Evolutionary conservation across 2,329 filamentous ascomycete genomes (phyloP).

Genomic region (Elsinoe australis): DNA sequence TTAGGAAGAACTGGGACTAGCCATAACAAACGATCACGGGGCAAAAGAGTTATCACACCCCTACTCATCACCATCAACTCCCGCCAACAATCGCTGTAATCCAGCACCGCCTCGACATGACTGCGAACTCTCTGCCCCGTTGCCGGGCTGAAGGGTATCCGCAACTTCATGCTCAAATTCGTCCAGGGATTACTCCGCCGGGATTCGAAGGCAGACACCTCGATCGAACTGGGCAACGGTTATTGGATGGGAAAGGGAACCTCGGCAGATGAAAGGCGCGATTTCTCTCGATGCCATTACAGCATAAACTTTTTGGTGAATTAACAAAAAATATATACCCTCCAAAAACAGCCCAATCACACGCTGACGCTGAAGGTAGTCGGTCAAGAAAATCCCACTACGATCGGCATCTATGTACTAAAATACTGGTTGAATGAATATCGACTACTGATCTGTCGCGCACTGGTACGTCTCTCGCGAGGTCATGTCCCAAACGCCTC

Average conservation of each 20-base stretch:
- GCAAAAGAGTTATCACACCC: constrained; percentile 15
- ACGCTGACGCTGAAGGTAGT: too few relatives aligned
- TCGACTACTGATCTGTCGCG: constrained; percentile 1
- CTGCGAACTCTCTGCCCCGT: constrained; percentile 13
- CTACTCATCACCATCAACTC: constrained; percentile 5
- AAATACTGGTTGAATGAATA: too few relatives aligned
- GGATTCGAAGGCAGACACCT: constrained; percentile 17
- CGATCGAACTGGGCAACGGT: constrained; percentile 17
- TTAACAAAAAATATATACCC: constrained; percentile 6
- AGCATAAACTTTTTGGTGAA: constrained; percentile 9
- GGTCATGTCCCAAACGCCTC: constrained; percentile 11
- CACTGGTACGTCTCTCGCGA: too few relatives aligned
- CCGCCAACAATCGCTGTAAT: constrained; percentile 16
- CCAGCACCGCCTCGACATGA: constrained; percentile 16
- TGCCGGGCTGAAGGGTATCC: constrained; percentile 16
- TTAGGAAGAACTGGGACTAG: too few relatives aligned
- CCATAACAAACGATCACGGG: too few relatives aligned
- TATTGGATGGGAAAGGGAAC: constrained; percentile 12
- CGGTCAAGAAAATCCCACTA: too few relatives aligned
- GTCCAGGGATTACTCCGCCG: constrained; percentile 16
- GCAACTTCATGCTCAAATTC: constrained; percentile 15
- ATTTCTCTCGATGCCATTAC: constrained; percentile 15
- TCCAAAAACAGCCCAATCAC: not conserved
- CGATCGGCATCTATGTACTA: too few relatives aligned
- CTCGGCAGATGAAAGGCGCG: not conserved